Conservation (phyloP, 169 alveolate genomes). For the Eimeria praecox region DNA sequence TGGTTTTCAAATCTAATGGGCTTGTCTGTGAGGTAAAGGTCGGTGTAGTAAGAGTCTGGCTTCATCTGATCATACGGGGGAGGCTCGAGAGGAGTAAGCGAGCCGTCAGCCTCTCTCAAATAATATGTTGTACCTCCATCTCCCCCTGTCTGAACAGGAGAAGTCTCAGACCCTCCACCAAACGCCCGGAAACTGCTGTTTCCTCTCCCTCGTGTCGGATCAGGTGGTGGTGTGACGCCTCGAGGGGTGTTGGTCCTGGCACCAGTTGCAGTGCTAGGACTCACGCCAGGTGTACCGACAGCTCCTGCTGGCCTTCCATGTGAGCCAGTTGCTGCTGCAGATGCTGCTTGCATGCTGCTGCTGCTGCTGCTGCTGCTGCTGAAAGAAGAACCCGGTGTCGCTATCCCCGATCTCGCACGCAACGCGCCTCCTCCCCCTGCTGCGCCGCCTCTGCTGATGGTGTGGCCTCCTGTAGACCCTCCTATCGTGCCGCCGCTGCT, state of each 20-base stretch:
- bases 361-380: background rate
- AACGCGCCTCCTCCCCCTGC: conserved; percentile 2
- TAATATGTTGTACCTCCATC: conserved; percentile 5
- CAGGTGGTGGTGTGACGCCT: background rate
- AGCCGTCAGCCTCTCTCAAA: conserved; percentile 68
- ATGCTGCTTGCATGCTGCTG: background rate
- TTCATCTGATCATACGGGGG: conserved; percentile 71
- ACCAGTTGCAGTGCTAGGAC: background rate
- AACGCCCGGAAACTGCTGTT: conserved; percentile 70
- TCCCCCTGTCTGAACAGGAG: conserved; percentile 6
- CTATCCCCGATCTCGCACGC: background rate
- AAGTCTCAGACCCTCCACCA: background rate
- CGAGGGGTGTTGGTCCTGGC: background rate
- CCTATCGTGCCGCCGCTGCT: conserved; percentile 23
- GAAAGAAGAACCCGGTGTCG: conserved; percentile 5
- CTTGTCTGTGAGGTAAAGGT: conserved; percentile 51
- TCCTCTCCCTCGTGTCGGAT: conserved; percentile 27
- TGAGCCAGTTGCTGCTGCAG: background rate
- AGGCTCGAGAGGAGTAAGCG: conserved; percentile 55
- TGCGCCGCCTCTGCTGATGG: background rate
- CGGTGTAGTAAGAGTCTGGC: conserved; percentile 71
- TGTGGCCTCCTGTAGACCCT: background rate
- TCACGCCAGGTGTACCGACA: background rate
- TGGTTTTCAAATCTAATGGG: conserved; percentile 70
- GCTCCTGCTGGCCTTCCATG: conserved; percentile 16